Evolutionary conservation across 495 filamentous ascomycete species (phyloP).

Genomic region (Bombardia bombarda): DNA sequence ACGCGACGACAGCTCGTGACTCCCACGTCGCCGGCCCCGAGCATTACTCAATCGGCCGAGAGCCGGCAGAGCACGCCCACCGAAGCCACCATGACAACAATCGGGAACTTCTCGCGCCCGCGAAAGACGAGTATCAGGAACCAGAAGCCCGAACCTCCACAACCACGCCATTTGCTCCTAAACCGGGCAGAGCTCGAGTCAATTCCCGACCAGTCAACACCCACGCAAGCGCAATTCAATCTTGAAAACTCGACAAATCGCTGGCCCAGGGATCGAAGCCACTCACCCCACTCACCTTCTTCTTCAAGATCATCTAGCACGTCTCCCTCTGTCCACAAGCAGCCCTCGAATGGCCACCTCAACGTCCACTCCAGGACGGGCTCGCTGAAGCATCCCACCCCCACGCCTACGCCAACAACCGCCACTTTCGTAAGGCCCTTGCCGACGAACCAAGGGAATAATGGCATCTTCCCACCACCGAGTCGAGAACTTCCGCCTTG

Average conservation of each 20-base stretch:
- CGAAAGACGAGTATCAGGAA: constrained; percentile 39
- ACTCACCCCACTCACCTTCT: constrained; percentile 35
- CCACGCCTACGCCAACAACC: no score
- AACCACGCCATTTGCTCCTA: constrained; percentile 17
- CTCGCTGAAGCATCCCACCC: constrained; percentile 10
- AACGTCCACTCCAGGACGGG: constrained; percentile 8
- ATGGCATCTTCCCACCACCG: constrained; percentile 11
- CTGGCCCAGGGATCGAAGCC: constrained; percentile 32
- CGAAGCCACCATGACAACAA: constrained; percentile 14
- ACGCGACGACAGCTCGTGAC: constrained; percentile 7
- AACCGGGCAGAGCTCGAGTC: constrained; percentile 21
- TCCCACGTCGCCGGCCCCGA: constrained; percentile 14
- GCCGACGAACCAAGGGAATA: constrained; percentile 7
- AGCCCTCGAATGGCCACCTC: constrained; percentile 25
- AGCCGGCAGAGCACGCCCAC: constrained; percentile 13
- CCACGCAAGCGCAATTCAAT: constrained; percentile 11
- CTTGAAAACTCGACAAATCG: constrained; percentile 11
- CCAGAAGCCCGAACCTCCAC: constrained; percentile 26
- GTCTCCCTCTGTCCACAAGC: constrained; percentile 29
- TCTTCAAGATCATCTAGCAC: constrained; percentile 39
- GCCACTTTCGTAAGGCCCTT: constrained; percentile 4
- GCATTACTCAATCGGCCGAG: constrained; percentile 16
- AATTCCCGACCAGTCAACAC: constrained; percentile 21
- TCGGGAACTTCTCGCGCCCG: constrained; percentile 48
- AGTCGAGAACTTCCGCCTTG: constrained; percentile 34